Conservation (phyloP, 768 basidiomycete genomes). For the Agaricus blazei region DNA sequence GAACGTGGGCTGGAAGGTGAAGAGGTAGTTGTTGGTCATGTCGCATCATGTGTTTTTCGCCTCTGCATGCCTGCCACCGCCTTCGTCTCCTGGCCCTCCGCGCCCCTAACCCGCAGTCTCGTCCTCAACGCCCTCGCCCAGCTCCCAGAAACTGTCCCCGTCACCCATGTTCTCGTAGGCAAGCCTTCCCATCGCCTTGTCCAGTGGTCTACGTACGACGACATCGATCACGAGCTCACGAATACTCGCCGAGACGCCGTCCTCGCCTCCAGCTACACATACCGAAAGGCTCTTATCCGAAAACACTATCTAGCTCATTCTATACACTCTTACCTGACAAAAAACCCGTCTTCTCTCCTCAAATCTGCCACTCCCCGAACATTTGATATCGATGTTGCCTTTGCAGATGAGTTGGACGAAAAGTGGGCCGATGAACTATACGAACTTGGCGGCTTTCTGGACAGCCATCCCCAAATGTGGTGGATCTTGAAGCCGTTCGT, state of each 20-base stretch:
- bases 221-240: constrained; percentile 72
- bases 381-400: constrained; percentile 82
- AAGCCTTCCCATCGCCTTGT: constrained; percentile 29
- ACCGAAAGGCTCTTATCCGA: constrained; percentile 89
- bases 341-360: constrained; percentile 59
- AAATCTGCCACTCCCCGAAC: constrained; percentile 59
- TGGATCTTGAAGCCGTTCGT: constrained; percentile 90
- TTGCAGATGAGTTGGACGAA: constrained; percentile 93
- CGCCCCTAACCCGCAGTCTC: constrained; percentile 41
- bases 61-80: constrained; percentile 10
- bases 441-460: constrained; percentile 68
- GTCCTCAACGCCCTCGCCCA: constrained; percentile 35
- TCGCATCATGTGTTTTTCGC: neutral
- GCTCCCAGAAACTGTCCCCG: constrained; percentile 2
- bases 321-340: constrained; percentile 66
- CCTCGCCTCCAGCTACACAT: constrained; percentile 79
- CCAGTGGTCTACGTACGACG: constrained; percentile 89
- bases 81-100: constrained; percentile 43
- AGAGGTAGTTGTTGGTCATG: constrained; percentile 56
- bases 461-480: constrained; percentile 50
- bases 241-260: constrained; percentile 42
- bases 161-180: constrained; percentile 6
- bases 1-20: constrained; percentile 83
- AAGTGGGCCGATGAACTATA: constrained; percentile 90
- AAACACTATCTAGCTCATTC: constrained; percentile 87